Base-by-base conservation (phyloP, 1,139 yeast genomes). In the Hansenula sp. region DNA sequence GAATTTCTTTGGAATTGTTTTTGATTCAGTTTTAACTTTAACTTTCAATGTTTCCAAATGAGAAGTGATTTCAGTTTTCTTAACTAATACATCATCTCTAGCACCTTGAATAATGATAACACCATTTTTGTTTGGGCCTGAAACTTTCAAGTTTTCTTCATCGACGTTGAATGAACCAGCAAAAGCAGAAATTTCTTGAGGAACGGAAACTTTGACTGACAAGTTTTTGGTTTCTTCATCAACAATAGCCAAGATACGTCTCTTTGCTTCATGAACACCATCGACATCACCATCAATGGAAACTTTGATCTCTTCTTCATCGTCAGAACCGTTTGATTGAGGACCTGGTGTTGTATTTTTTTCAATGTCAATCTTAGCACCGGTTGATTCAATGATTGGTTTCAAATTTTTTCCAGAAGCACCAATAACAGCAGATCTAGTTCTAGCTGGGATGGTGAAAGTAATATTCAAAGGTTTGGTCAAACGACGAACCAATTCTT, bases 371-470 rank as follows among this genome's bases (percentile, higher is more conserved):
- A 93, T 78, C 57, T 74, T 84, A 45, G 88, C 89, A 44, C 80
- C 86, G 50, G 86, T 76, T 40, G 78, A 72, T 45, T 76, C 84
- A 45, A 86, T 75, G 55, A 94, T 87, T 47, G 93, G 90, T 60
- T 81, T 86, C 65, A 94, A 78, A 51, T 75, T 85, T 54, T 77
- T 77, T 59, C 99, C 99, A 63, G 84, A 87, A 39, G 93, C 77
- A 47, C 99, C 99, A 67, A 94, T 90, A 51, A 94, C 79, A 47
- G 79, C 77, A 4, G 96, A 77, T 64, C 96, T 80, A 44, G 89
- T 76, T 54, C 79, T 78, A 25, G 93, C 77, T 34, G 99, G 98
- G 46, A 93, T 79, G 38, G 72, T 66, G 60, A 93, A 77, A 35
- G 72, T 66, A 41, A 78, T 68, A 15, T 70, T 70, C 44, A 87